A percentile compares a stretch with the other conserved stretches of the same genome.
Conservation (phyloP, 2,329 filamentous ascomycete species). For the Ascochyta koolunga region DNA sequence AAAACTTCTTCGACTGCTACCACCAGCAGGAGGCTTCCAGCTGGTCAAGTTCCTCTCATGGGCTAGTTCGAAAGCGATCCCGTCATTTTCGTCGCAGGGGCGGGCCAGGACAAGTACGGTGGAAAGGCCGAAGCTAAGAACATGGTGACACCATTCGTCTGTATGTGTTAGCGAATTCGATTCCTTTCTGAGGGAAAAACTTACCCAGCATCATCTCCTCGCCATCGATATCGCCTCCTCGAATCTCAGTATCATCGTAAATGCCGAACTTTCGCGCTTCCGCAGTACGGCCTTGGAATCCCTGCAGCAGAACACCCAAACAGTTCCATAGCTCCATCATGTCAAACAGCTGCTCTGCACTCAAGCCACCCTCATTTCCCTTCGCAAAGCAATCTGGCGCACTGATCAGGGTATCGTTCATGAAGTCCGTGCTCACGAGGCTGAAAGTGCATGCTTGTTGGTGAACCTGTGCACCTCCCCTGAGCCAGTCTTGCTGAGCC, state of each 20-base stretch:
- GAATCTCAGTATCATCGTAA: slow-evolving; percentile 57
- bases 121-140: slow-evolving; percentile 64
- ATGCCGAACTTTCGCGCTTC: slow-evolving; percentile 63
- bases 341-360: slow-evolving; percentile 64
- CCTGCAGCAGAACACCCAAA: slow-evolving; percentile 61
- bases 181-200: not conserved
- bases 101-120: slow-evolving; percentile 60
- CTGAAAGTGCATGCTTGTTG: slow-evolving; percentile 54
- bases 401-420: slow-evolving; percentile 61
- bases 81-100: slow-evolving; percentile 43
- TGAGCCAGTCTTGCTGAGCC: slow-evolving; percentile 68
- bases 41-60: slow-evolving; percentile 61
- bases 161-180: slow-evolving; percentile 19
- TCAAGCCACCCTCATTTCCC: slow-evolving; percentile 62
- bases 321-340: slow-evolving; percentile 71
- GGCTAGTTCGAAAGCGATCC: slow-evolving; percentile 59
- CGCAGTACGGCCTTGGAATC: slow-evolving; percentile 59
- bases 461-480: slow-evolving; percentile 60
- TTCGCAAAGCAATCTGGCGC: slow-evolving; percentile 63
- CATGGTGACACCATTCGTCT: slow-evolving; percentile 67
- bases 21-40: slow-evolving; percentile 58
- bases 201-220: slow-evolving; percentile 62
- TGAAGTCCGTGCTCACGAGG: slow-evolving; percentile 57
- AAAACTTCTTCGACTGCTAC: slow-evolving; percentile 60
- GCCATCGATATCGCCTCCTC: slow-evolving; percentile 56